Evolutionary conservation across 495 filamentous ascomycete species (phyloP).

Genomic region (Xylaria bambusicola): DNA sequence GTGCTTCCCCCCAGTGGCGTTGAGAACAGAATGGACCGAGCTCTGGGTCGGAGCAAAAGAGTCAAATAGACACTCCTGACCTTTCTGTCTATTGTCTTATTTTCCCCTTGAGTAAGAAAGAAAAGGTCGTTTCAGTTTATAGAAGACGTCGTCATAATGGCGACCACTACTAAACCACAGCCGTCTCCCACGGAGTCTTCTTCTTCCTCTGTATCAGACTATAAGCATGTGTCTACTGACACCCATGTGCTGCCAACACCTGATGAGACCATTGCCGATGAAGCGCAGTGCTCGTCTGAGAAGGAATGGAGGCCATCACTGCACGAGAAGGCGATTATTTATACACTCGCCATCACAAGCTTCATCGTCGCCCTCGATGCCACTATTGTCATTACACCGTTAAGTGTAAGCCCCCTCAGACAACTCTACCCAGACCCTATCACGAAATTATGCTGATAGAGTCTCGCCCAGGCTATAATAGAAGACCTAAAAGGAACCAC

Average conservation of each 20-base stretch:
- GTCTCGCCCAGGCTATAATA: conserved; percentile 37
- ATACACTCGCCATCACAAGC: conserved; percentile 46
- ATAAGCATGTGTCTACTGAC: too few species aligned
- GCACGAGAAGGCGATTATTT: conserved; percentile 44
- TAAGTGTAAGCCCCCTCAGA: conserved; percentile 35
- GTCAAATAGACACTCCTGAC: too few species aligned
- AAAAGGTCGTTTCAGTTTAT: neutral
- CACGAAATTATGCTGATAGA: neutral
- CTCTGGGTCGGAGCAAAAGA: too few species aligned
- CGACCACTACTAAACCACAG: neutral
- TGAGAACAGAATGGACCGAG: neutral
- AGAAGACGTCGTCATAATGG: conserved; percentile 6
- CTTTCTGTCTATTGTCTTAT: too few species aligned
- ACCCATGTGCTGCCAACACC: too few species aligned
- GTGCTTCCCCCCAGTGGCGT: neutral
- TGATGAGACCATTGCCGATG: conserved; percentile 13
- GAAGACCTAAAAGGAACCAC: conserved; percentile 45
- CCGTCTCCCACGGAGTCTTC: neutral
- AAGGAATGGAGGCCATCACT: conserved; percentile 39
- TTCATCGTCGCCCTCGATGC: conserved; percentile 58
- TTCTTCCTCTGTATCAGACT: conserved; percentile 17
- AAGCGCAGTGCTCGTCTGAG: conserved; percentile 19
- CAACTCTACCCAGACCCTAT: neutral
- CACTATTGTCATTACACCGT: conserved; percentile 52
- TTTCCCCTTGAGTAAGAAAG: neutral